A percentile compares a stretch with the other conserved stretches of the same genome.
These are phyloP conservation scores for Ophiorrhiza pumila DNA, from an alignment of 257 asterid species.

Conservation along the genomic window DNA sequence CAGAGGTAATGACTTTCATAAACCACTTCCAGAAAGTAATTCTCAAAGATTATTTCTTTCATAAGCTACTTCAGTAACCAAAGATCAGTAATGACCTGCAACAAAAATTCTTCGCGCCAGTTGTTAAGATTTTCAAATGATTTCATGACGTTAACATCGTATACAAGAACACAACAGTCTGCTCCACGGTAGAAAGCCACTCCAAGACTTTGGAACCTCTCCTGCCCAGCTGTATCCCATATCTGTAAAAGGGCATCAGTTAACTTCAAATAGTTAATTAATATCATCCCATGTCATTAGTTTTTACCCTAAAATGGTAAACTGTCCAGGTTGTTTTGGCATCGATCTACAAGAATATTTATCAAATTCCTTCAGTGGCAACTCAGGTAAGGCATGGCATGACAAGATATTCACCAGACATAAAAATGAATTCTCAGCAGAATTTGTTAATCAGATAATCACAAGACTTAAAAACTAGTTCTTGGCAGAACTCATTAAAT, in stretches of 20 bases:
- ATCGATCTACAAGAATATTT: not conserved
- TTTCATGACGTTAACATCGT: constrained; percentile 44
- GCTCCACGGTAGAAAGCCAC: constrained; percentile 48
- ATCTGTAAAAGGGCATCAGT: constrained; percentile 17
- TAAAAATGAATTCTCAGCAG: no score
- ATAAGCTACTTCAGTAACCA: not conserved
- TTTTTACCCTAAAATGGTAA: constrained; percentile 2
- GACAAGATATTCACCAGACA: not conserved
- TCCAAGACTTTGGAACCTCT: constrained; percentile 45
- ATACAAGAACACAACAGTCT: constrained; percentile 43
- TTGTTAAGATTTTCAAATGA: constrained; percentile 41
- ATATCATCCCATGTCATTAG: not conserved
- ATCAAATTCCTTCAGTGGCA: not conserved
- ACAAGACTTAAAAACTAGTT: no score
- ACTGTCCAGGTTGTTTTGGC: not conserved
- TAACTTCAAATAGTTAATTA: not conserved
- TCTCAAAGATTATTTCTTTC: not conserved
- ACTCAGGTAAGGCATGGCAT: not conserved
- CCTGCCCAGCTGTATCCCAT: constrained; percentile 45
- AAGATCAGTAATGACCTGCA: constrained; percentile 23
- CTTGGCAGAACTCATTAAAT: no score
- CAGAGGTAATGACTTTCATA: not conserved
- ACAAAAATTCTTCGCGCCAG: constrained; percentile 44
- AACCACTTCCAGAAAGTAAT: constrained; percentile 1
- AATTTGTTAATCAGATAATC: no score